Percentiles rank a stretch among this genome's conserved stretches.
These are phyloP conservation scores for Colletotrichum spinosum DNA, from an alignment of 2,329 filamentous ascomycete species.

Conservation along the genomic window DNA sequence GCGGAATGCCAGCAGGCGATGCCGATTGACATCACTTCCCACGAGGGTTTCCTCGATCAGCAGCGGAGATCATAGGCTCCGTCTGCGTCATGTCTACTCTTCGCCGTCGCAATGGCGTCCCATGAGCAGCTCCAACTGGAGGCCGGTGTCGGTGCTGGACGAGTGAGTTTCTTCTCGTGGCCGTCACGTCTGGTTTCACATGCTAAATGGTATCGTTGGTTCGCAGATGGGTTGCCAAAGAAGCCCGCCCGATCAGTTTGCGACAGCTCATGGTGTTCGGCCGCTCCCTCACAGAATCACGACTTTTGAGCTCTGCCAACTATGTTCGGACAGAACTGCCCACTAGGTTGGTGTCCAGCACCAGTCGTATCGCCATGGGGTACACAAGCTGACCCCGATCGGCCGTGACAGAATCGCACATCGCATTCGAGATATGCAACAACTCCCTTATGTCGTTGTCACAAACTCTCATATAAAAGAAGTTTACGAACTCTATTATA, in stretches of 20 bases:
- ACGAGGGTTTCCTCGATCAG: constrained; percentile 12
- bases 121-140: constrained; percentile 62
- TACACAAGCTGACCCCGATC: constrained; percentile 14
- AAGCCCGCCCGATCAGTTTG: constrained; percentile 94
- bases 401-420: constrained; percentile 79
- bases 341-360: constrained; percentile 67
- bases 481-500: constrained; percentile 97
- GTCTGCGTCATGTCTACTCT: constrained; percentile 20
- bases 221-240: constrained; percentile 88
- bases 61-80: not conserved
- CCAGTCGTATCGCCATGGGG: not conserved
- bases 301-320: constrained; percentile 93
- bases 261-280: constrained; percentile 98
- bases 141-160: constrained; percentile 72
- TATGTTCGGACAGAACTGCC: constrained; percentile 97
- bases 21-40: constrained; percentile 45
- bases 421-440: constrained; percentile 96
- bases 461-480: constrained; percentile 94
- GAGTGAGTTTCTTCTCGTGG: constrained; percentile 61
- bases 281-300: constrained; percentile 87
- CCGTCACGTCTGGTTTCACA: constrained; percentile 19
- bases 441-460: constrained; percentile 93
- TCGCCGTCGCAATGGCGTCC: constrained; percentile 42
- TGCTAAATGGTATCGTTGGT: constrained; percentile 34
- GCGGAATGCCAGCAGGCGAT: constrained; percentile 57